These are phyloP conservation scores for Sporothrix dimorphospora DNA, from an alignment of 2,329 filamentous ascomycete species.

Conservation along the genomic window DNA sequence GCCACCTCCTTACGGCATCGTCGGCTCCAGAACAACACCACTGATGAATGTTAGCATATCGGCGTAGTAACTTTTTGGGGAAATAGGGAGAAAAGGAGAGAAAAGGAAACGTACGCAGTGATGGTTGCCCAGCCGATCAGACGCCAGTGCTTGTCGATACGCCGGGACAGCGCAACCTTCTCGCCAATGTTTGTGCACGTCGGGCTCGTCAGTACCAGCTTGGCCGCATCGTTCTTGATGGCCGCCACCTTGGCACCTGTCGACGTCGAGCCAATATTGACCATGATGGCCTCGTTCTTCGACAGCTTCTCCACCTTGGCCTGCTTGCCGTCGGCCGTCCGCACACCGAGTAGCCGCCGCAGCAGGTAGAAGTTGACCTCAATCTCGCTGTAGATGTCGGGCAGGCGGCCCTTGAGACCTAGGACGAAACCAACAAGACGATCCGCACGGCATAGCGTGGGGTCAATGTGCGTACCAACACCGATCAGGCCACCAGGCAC, in stretches of 20 bases:
- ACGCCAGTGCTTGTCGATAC: constrained; percentile 99
- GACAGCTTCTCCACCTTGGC: constrained; percentile 97
- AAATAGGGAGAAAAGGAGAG: neutral
- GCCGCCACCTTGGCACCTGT: constrained; percentile 96
- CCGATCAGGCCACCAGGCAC: constrained; percentile 97
- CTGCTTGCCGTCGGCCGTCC: constrained; percentile 97
- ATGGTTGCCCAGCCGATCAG: constrained; percentile 90
- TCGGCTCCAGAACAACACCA: constrained; percentile 35
- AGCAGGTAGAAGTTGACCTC: constrained; percentile 99
- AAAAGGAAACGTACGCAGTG: constrained; percentile 58
- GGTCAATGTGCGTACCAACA: constrained; percentile 96
- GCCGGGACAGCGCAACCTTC: constrained; percentile 93
- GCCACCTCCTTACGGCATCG: constrained; percentile 26
- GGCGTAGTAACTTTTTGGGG: neutral
- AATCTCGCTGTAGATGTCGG: constrained; percentile 96
- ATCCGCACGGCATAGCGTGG: constrained; percentile 97
- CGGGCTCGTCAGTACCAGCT: constrained; percentile 87
- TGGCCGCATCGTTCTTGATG: constrained; percentile 96
- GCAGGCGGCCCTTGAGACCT: constrained; percentile 88
- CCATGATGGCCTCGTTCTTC: constrained; percentile 99
- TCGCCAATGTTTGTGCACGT: constrained; percentile 97
- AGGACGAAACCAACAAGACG: constrained; percentile 98
- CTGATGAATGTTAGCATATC: constrained; percentile 27
- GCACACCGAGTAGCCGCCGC: constrained; percentile 90
- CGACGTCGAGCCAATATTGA: constrained; percentile 97